Percentiles rank a stretch among this genome's conserved stretches.
Conservation (phyloP, 176 grass and related monocot genomes). For the Guadua angustifolia region DNA sequence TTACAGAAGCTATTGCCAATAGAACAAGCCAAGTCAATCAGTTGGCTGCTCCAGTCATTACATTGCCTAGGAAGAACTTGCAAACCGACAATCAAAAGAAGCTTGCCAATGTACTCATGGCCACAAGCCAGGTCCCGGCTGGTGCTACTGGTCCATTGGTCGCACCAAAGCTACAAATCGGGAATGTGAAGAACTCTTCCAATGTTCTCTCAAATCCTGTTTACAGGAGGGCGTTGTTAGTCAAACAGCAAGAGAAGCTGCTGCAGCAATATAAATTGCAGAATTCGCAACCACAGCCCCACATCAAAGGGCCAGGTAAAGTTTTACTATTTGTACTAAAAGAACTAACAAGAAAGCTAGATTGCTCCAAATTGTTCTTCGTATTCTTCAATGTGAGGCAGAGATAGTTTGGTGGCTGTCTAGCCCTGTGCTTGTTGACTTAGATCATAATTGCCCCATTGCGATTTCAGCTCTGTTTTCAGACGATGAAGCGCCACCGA, state of each 20-base stretch:
- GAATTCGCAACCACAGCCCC: slow-evolving; percentile 22
- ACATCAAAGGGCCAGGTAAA: slow-evolving; percentile 63
- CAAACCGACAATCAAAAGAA: slow-evolving; percentile 32
- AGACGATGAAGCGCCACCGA: slow-evolving; percentile 8
- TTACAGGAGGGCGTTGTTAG: slow-evolving; percentile 30
- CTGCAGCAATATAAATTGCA: slow-evolving; percentile 49
- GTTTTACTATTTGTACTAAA: background rate
- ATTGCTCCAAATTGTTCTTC: background rate
- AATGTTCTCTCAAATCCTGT: slow-evolving; percentile 32
- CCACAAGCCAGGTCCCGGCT: slow-evolving; percentile 14
- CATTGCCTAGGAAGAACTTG: slow-evolving; percentile 17
- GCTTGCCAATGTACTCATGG: slow-evolving; percentile 2
- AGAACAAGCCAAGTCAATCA: slow-evolving; percentile 29
- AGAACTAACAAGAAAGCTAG: background rate
- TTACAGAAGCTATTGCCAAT: background rate
- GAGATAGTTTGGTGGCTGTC: background rate
- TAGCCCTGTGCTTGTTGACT: background rate
- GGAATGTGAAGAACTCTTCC: slow-evolving; percentile 42
- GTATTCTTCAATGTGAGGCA: background rate
- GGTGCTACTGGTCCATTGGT: slow-evolving; percentile 30
- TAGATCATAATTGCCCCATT: background rate
- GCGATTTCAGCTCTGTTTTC: slow-evolving; percentile 51
- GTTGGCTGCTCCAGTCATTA: slow-evolving; percentile 11
- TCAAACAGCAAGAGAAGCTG: slow-evolving; percentile 53
- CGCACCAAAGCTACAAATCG: slow-evolving; percentile 41